These are phyloP conservation scores for Rugosomyces carneus DNA, from an alignment of 1,284 basidiomycete genomes.

Conservation along the genomic window DNA sequence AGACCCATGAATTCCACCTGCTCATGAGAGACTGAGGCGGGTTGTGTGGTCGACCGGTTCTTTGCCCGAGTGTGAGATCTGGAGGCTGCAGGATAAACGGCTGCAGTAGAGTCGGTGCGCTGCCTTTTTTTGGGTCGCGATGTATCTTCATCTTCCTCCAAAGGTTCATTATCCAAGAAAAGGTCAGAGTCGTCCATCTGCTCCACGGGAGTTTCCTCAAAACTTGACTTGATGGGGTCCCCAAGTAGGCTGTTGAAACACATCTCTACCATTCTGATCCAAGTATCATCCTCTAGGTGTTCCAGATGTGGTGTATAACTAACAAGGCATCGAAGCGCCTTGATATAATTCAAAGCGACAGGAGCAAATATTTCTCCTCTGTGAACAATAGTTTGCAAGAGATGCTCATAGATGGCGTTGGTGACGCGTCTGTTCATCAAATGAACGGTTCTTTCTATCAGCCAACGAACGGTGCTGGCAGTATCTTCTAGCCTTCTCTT, in stretches of 20 bases:
- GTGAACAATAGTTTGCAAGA: slow-evolving; percentile 58
- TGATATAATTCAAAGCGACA: slow-evolving; percentile 77
- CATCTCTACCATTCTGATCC: slow-evolving; percentile 65
- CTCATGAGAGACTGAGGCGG: slow-evolving; percentile 41
- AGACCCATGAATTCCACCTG: slow-evolving; percentile 70
- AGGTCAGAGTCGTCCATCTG: slow-evolving; percentile 26
- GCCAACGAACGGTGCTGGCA: slow-evolving; percentile 63
- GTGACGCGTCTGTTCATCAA: slow-evolving; percentile 49
- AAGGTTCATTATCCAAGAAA: slow-evolving; percentile 25
- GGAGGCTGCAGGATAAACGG: slow-evolving; percentile 14
- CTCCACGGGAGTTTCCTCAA: slow-evolving; percentile 28
- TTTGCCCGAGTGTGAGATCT: slow-evolving; percentile 15
- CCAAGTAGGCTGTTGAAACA: slow-evolving; percentile 75
- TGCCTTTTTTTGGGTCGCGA: slow-evolving; percentile 28
- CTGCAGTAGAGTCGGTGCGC: slow-evolving; percentile 17
- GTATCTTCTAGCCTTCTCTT: slow-evolving; percentile 57
- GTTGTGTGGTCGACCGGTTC: slow-evolving; percentile 14
- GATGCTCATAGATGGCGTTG: slow-evolving; percentile 58
- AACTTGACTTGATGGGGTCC: slow-evolving; percentile 42
- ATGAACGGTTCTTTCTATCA: slow-evolving; percentile 54
- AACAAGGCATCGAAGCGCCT: slow-evolving; percentile 61
- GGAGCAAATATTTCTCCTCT: slow-evolving; percentile 53
- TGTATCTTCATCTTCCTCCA: slow-evolving; percentile 19
- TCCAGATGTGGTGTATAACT: slow-evolving; percentile 73
- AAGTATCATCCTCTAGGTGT: slow-evolving; percentile 58